These are phyloP conservation scores for Elsinoe arachidis DNA, from an alignment of 2,329 filamentous ascomycete species.

Conservation along the genomic window DNA sequence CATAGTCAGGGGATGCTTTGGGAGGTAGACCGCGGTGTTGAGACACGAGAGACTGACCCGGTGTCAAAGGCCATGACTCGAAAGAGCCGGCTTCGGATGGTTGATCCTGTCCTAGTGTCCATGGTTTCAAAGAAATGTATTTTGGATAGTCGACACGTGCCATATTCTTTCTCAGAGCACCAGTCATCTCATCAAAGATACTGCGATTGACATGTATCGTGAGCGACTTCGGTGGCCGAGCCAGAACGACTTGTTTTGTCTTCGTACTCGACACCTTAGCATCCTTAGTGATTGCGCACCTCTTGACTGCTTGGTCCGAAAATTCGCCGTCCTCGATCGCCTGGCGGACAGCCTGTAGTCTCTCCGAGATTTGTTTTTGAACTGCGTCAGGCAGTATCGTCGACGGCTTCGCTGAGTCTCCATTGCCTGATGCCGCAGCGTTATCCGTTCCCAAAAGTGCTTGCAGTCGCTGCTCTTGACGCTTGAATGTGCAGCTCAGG, in stretches of 20 bases:
- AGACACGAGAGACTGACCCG: slow-evolving; percentile 63
- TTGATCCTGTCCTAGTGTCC: slow-evolving; percentile 63
- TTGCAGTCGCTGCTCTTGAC: slow-evolving; percentile 45
- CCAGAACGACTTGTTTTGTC: slow-evolving; percentile 80
- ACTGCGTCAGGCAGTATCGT: slow-evolving; percentile 35
- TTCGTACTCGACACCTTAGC: slow-evolving; percentile 71
- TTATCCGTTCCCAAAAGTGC: slow-evolving; percentile 29
- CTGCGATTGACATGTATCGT: slow-evolving; percentile 87
- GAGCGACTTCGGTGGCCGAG: slow-evolving; percentile 69
- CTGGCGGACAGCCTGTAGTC: slow-evolving; percentile 57
- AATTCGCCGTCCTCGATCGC: slow-evolving; percentile 76
- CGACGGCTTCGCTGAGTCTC: slow-evolving; percentile 8
- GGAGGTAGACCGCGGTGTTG: slow-evolving; percentile 21
- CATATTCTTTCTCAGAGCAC: slow-evolving; percentile 72
- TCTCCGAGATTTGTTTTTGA: slow-evolving; percentile 35
- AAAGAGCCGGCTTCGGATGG: slow-evolving; percentile 25
- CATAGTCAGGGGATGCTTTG: slow-evolving; percentile 44
- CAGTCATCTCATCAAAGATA: slow-evolving; percentile 76
- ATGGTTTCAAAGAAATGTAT: slow-evolving; percentile 67
- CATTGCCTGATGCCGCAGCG: neutral
- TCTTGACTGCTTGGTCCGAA: slow-evolving; percentile 46
- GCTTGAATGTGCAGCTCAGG: slow-evolving; percentile 74
- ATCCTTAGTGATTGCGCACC: slow-evolving; percentile 44
- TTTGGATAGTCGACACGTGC: slow-evolving; percentile 70
- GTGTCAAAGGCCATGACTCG: slow-evolving; percentile 64